Evolutionary conservation across 1,139 yeast genomes (phyloP).

Genomic region (Debaryomycetaceae sp.): DNA sequence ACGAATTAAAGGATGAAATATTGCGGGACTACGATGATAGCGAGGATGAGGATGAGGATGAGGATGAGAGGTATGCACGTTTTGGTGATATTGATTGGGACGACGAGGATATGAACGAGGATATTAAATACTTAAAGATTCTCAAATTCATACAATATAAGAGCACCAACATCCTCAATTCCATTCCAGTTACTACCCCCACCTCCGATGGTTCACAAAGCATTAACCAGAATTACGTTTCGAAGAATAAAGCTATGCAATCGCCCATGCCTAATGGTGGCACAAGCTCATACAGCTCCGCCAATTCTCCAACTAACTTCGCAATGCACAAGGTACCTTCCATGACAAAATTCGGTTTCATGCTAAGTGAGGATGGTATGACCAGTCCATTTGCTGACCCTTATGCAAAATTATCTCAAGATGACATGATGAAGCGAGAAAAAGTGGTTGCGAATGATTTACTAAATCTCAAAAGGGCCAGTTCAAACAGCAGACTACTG

Average conservation of each 20-base stretch:
- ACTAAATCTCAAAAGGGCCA: slow-evolving; percentile 21
- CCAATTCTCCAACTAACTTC: background rate
- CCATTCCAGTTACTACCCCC: background rate
- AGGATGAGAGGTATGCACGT: slow-evolving; percentile 17
- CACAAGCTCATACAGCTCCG: background rate
- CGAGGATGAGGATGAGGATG: slow-evolving; percentile 32
- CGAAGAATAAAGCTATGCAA: background rate
- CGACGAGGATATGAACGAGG: slow-evolving; percentile 49
- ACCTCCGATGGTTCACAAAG: background rate
- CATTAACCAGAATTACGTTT: background rate
- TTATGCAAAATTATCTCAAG: slow-evolving; percentile 9
- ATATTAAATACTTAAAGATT: slow-evolving; percentile 42
- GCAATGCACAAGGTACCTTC: slow-evolving; percentile 23
- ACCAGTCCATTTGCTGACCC: slow-evolving; percentile 16
- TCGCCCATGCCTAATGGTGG: background rate
- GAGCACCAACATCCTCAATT: slow-evolving; percentile 10
- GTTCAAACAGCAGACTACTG: background rate
- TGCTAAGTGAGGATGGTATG: slow-evolving; percentile 25
- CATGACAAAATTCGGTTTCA: slow-evolving; percentile 26
- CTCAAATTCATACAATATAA: slow-evolving; percentile 44
- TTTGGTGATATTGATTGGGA: slow-evolving; percentile 45
- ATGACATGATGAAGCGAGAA: slow-evolving; percentile 30
- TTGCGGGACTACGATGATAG: slow-evolving; percentile 28
- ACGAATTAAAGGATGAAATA: slow-evolving; percentile 39
- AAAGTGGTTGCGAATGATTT: slow-evolving; percentile 36